Evolutionary conservation across 495 filamentous ascomycete species (phyloP).

Genomic region (Aspergillus leporis): DNA sequence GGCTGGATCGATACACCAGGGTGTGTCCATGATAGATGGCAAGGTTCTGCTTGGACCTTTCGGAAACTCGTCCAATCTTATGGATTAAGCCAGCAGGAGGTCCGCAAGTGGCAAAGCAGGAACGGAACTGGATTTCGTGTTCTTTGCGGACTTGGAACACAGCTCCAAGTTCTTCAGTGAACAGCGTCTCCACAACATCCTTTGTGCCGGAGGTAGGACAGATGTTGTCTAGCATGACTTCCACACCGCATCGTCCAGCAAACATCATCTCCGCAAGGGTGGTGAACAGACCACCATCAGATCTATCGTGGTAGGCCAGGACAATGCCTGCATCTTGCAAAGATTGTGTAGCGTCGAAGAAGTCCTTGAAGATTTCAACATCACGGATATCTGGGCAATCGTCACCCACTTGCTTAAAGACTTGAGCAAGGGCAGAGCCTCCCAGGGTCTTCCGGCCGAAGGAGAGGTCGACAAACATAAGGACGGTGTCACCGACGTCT

Average conservation of each 20-base stretch:
- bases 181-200: conserved; percentile 73
- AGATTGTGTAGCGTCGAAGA: conserved; percentile 84
- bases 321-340: conserved; percentile 86
- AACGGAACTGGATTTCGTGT: conserved; percentile 80
- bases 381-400: conserved; percentile 85
- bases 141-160: conserved; percentile 90
- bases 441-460: conserved; percentile 76
- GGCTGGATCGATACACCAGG: conserved; percentile 65
- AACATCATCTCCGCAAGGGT: conserved; percentile 98
- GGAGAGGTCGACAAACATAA: conserved; percentile 91
- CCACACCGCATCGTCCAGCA: conserved; percentile 86
- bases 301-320: conserved; percentile 91
- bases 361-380: conserved; percentile 79
- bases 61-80: conserved; percentile 75
- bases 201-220: conserved; percentile 52
- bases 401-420: conserved; percentile 82
- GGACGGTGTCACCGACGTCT: conserved; percentile 84
- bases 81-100: conserved; percentile 77
- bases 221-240: conserved; percentile 79
- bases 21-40: conserved; percentile 69
- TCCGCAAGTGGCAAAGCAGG: conserved; percentile 90
- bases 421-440: conserved; percentile 90
- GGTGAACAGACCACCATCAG: conserved; percentile 91
- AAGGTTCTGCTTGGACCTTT: conserved; percentile 72
- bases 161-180: conserved; percentile 96